Evolutionary conservation across 768 basidiomycete genomes (phyloP), one percentile per base, ranked within the genome.

Genomic region (Clathrus columnatus): DNA sequence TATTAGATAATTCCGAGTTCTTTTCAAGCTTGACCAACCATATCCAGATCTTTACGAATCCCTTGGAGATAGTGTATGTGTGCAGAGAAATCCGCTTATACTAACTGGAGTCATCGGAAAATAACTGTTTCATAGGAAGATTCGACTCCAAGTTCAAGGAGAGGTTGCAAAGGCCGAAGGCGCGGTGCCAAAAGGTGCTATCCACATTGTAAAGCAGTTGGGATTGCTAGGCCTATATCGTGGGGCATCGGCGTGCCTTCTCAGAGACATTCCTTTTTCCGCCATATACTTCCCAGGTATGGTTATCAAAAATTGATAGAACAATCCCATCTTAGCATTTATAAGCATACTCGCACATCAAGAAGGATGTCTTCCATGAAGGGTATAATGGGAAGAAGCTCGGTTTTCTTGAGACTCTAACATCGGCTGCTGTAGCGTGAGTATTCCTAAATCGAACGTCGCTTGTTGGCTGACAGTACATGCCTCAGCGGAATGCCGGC

Each of bases 201-300:
- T 87, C 5, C 93, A 98, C 68, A 95, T 99, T 65, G 79, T 99
- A 57, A 84, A 89, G 46, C 91, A 94, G 66, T 74, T 99, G 54
- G 96, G 96, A 53, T 73, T 99, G 29, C 54, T 99, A 48, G 96
- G 96, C 20, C 73, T 98, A 42, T 99, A 99, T 75, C 87, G 81
- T 68, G 96, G 96, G 49, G 84, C 94, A 16, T 84, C 82, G 58
- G 96, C 95, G 20, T 99, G 96, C 70, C 72, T 97, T 62, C 79
- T 93, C 29, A 88, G 93, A 48, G 95, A 97, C 67, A 92, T 98
- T 51, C 96, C 96, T 1, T 99, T 98, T 72, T 97, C 94, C 28
- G 93, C 91, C 32, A 86, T 93, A 61, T 91, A 91, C 68, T 91
- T 91, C 74, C 81, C 88, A 18, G 54, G 54, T 55, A 32, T 21